Base-by-base conservation (phyloP, 208 protist genomes). In the Wallacemonas sp. region DNA sequence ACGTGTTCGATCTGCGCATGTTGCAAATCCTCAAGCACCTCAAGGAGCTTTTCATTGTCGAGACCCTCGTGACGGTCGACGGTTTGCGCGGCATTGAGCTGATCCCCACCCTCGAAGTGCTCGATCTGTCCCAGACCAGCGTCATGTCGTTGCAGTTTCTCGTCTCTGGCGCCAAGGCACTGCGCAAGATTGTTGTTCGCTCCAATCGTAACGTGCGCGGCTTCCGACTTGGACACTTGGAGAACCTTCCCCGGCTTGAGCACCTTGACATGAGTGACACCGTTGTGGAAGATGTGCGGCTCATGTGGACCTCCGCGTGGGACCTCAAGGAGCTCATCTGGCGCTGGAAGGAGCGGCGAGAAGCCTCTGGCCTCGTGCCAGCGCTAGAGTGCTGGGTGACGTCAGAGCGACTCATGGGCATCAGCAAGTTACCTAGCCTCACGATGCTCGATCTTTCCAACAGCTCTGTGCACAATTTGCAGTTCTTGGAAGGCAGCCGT, bases 121-220 rank as follows among this genome's bases (percentile, higher is more conserved):
- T 91, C 1, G 85, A 91, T 63, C 49, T 91, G 30, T 91, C 85
- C 33, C 85, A 91, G 68, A 91, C 80, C 15, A 88, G 85, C 64
- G 66, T 91, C 53, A 19, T 75, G 39, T 86, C 85, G 14, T 61
- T 91, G 14, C 73, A 86, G 62, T 91, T 91, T 41, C 75, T 91
- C 21, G 73, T 70, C 28, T 28, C 55, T 21, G 79, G 81, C 12
- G 77, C 75, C n/a, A 38, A 44, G 26, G 33, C 61, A 17, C 68
- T 91, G 31, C 47, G 72, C 42, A 76, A 58, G 56, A 62, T 88
- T 21, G 44, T 80, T 2, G 68, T 70, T 11, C 70, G 63, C 22
- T 80, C 80, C 2, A 91, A 91, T 39, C 80, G 85, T 58, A 83
- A 88, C 66, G 42, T 53, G 17, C 71, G 74, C 46, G 85, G 85